A percentile compares a stretch with the other conserved stretches of the same genome.
phyloP scores from a whole-genome alignment of 129 eudicot genomes.

The Cynara cardunculus region DNA sequence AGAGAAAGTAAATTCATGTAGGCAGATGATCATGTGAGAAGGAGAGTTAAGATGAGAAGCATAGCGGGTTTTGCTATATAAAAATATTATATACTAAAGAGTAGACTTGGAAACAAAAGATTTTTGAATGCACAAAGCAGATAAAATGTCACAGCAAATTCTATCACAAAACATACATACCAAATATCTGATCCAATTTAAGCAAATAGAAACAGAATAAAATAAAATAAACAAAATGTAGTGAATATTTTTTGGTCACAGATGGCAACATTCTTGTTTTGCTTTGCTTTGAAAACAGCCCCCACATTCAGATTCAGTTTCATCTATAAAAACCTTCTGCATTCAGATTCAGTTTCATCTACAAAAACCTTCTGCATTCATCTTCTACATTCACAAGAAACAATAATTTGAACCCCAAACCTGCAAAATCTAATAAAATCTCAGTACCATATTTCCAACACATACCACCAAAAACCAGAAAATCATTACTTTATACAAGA shows the following conservation, averaged over 20 bases:
- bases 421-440: slow-evolving; percentile 11
- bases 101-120: too few relatives aligned
- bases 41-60: too few relatives aligned
- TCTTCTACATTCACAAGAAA: slow-evolving; percentile 5
- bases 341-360: slow-evolving; percentile 6
- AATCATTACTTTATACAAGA: neutral
- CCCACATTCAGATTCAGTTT: slow-evolving; percentile 2
- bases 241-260: slow-evolving; percentile 16
- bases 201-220: neutral
- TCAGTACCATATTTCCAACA: slow-evolving; percentile 2
- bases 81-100: too few relatives aligned
- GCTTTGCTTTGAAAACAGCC: slow-evolving; percentile 11
- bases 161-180: neutral
- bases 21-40: too few relatives aligned
- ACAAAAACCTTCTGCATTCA: slow-evolving; percentile 10
- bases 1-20: too few relatives aligned
- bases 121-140: neutral
- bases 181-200: neutral
- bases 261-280: neutral
- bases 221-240: neutral
- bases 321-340: slow-evolving; percentile 17
- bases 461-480: neutral
- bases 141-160: neutral
- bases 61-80: too few relatives aligned
- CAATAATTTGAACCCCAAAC: slow-evolving; percentile 12